Evolutionary conservation across 768 basidiomycete species (phyloP), one percentile per base, ranked within the genome.

Genomic region (Suillus subaureus): DNA sequence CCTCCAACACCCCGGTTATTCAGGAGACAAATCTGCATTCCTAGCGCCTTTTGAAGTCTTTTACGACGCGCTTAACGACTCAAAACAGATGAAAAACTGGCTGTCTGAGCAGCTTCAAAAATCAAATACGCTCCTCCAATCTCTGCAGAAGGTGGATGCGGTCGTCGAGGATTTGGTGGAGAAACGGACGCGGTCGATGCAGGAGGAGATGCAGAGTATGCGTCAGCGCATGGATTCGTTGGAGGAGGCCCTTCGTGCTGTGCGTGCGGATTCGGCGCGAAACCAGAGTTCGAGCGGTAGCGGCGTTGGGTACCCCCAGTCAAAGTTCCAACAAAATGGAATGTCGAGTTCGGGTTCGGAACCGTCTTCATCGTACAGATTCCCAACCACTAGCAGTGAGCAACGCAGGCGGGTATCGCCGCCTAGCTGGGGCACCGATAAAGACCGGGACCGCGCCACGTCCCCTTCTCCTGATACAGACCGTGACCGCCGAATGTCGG

Each of bases 1-100:
- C 13, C 80, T 91, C 23, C 87, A 88, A 18, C 85, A 84, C 47
- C 85, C 87, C 1, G 83, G 82, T 15, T 88, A 86, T 71, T 71
- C 84, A 12, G 84, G 85, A 28, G 89, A 90, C 71, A 92, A 90
- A 73, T 80, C 85, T 1, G 89, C 92, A 23, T 96, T 96, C 75
- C 78, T 96, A 57, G 87, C 89, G 0, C 93, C 92, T 3, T 96
- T 95, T 69, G 91, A 90, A 71, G 76, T 84, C 61, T 95, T 96
- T 76, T 96, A 94, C 73, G 93, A 95, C 66, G 89, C 92, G 4
- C 85, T 96, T 39, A 84, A 88, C 63, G 94, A 94, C 74, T 88
- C 90, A 18, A 89, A 87, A 72, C 87, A 92, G 71, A 84, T 95
- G 64, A 93, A 94, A 78, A 71, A 74, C 43, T 93, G 92, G 89